These are phyloP conservation scores for Ogataea pilisensis DNA, from an alignment of 805 yeast species.

Conservation along the genomic window DNA sequence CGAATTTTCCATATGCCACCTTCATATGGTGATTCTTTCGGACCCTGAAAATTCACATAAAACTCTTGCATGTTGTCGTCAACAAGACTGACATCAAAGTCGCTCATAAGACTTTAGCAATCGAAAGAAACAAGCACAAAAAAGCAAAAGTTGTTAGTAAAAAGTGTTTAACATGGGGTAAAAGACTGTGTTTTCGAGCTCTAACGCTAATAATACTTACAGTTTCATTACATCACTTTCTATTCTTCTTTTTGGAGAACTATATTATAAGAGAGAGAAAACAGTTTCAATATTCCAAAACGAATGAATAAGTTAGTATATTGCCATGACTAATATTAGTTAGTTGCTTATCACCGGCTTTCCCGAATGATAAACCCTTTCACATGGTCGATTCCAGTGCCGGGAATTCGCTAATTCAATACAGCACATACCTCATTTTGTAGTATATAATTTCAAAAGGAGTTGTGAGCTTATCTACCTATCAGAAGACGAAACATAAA, in stretches of 20 bases:
- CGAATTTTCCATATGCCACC: conserved; percentile 88
- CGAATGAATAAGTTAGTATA: background rate
- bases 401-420: background rate
- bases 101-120: conserved; percentile 69
- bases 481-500: background rate
- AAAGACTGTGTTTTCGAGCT: background rate
- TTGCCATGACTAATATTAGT: no score
- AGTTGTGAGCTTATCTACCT: background rate
- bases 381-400: background rate
- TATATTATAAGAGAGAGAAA: conserved; percentile 11
- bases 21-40: conserved; percentile 80
- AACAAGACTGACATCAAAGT: conserved; percentile 78
- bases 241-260: conserved; percentile 73
- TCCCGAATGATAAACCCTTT: background rate
- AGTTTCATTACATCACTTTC: conserved; percentile 96
- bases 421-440: conserved; percentile 1
- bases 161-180: background rate
- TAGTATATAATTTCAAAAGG: background rate
- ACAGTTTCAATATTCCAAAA: background rate
- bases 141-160: conserved; percentile 8
- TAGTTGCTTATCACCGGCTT: background rate
- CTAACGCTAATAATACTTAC: conserved; percentile 37
- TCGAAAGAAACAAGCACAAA: background rate
- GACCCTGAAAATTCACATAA: conserved; percentile 81
- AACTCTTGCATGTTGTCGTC: conserved; percentile 87